Percentiles rank a stretch among this genome's conserved stretches.
Conservation (phyloP, 345 rosid species). For the Sisymbrium irio region DNA sequence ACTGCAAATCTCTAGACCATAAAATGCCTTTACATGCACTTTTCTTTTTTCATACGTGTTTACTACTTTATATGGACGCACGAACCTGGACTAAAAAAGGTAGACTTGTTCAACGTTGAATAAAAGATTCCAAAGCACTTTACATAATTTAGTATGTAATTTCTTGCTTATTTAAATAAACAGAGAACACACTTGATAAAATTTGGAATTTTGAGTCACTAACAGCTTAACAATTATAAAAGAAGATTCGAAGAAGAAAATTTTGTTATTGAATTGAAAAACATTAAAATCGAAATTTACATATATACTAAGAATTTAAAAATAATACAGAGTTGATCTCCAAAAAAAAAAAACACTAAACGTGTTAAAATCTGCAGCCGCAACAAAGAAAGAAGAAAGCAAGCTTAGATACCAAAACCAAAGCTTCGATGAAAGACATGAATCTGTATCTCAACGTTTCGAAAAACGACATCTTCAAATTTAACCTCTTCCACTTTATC, state of each 20-base stretch:
- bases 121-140: too few relatives aligned
- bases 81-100: too few relatives aligned
- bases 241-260: not conserved
- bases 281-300: not conserved
- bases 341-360: not conserved
- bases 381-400: constrained; percentile 32
- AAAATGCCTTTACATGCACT: too few relatives aligned
- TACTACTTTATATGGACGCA: too few relatives aligned
- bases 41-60: too few relatives aligned
- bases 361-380: constrained; percentile 28
- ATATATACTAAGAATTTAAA: not conserved
- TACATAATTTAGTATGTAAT: too few relatives aligned
- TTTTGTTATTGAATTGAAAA: not conserved
- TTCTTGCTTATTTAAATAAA: too few relatives aligned
- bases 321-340: not conserved
- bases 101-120: too few relatives aligned
- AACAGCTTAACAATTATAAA: not conserved
- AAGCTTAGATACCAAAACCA: constrained; percentile 28
- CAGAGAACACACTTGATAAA: too few relatives aligned
- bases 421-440: constrained; percentile 30
- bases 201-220: not conserved
- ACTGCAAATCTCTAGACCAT: too few relatives aligned
- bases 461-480: constrained; percentile 31
- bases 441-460: constrained; percentile 9
- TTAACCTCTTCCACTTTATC: constrained; percentile 31